These are phyloP conservation scores for Ustilago shanxiensis DNA, from an alignment of 1,284 basidiomycete genomes.

Conservation along the genomic window DNA sequence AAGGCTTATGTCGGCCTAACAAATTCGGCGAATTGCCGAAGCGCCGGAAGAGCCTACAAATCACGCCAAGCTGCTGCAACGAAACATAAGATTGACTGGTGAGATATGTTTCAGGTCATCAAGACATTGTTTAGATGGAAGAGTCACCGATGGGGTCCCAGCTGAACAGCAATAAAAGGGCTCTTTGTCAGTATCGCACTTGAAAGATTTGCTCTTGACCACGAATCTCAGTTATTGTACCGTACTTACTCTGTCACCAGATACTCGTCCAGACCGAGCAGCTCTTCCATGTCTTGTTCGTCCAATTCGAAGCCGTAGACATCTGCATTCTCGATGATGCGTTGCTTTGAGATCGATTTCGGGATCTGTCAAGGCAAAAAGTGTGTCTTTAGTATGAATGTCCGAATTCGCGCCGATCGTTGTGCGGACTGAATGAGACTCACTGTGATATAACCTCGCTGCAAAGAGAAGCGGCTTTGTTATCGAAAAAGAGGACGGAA, in stretches of 20 bases:
- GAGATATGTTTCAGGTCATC: no score
- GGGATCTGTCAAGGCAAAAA: slow-evolving; percentile 70
- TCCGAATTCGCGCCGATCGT: background rate
- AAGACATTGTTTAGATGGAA: slow-evolving; percentile 15
- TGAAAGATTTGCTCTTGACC: no score
- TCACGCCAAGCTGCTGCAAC: no score
- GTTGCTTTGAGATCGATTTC: slow-evolving; percentile 78
- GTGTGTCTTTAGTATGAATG: background rate
- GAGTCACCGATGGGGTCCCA: slow-evolving; percentile 42
- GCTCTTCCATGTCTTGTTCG: slow-evolving; percentile 75
- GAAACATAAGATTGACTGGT: no score
- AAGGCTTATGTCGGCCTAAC: background rate
- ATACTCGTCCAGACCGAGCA: slow-evolving; percentile 24
- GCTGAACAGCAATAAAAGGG: background rate
- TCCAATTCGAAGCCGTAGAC: slow-evolving; percentile 78
- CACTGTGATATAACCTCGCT: slow-evolving; percentile 37
- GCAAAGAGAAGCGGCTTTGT: slow-evolving; percentile 35
- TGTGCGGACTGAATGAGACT: background rate
- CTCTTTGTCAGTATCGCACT: background rate
- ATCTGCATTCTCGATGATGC: slow-evolving; percentile 79
- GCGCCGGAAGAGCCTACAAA: no score
- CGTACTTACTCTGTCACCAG: slow-evolving; percentile 37
- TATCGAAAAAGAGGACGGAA: background rate
- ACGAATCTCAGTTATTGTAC: no score
- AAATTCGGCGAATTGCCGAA: background rate